Evolutionary conservation across 352 stramenopile species (phyloP).

Genomic region (Blastocystis sp.): DNA sequence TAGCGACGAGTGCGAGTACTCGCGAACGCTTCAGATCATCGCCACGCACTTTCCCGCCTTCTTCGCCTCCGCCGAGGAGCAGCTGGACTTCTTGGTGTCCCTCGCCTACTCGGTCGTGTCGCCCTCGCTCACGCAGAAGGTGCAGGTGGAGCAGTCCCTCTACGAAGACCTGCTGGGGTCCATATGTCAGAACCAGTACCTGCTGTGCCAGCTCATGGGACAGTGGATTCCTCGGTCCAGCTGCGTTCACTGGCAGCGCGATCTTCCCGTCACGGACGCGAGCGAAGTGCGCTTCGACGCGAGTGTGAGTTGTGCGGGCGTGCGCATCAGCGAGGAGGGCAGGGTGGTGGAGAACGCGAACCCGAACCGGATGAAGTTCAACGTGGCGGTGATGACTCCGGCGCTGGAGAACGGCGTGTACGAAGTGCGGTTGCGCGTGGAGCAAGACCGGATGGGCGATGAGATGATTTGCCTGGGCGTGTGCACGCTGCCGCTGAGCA

Average conservation of each 20-base stretch:
- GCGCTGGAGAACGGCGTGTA: not conserved
- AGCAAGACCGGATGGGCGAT: constrained; percentile 45
- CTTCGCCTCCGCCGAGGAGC: constrained; percentile 13
- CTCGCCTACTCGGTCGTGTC: not conserved
- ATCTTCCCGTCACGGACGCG: not conserved
- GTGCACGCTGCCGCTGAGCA: not conserved
- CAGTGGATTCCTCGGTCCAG: not conserved
- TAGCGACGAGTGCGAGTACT: constrained; percentile 39
- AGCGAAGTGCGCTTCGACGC: not conserved
- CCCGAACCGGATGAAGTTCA: constrained; percentile 22
- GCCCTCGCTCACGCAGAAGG: not conserved
- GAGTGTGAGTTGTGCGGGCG: not conserved
- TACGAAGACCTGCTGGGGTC: constrained; percentile 31
- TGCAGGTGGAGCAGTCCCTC: not conserved
- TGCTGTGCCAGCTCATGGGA: not conserved
- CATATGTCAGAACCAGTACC: constrained; percentile 63
- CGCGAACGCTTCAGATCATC: constrained; percentile 55
- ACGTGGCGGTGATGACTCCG: constrained; percentile 20
- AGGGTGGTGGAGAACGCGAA: constrained; percentile 12
- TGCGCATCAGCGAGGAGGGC: not conserved
- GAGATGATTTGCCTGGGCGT: constrained; percentile 70
- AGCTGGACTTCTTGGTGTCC: constrained; percentile 19
- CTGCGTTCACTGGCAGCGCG: constrained; percentile 11
- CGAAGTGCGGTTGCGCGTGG: constrained; percentile 4
- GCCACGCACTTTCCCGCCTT: constrained; percentile 41